Conservation (phyloP, 2,329 filamentous ascomycete species). For the Mariannaea elegans region DNA sequence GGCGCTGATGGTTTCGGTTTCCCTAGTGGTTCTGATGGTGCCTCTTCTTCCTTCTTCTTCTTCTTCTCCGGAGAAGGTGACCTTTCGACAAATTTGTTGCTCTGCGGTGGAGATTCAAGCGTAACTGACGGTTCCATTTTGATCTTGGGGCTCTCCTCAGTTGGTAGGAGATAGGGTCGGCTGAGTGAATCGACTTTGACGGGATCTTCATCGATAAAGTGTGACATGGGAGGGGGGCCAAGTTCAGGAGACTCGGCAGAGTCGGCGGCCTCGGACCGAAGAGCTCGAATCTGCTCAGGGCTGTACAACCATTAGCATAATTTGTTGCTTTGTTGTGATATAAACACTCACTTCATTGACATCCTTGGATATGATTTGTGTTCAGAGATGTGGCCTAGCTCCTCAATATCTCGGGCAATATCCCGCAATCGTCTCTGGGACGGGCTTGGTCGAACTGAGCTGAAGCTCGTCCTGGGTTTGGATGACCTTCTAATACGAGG, state of each 20-base stretch:
- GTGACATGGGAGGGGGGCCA: conserved; percentile 68
- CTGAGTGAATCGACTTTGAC: conserved; percentile 62
- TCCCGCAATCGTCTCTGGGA: conserved; percentile 66
- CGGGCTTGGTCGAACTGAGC: conserved; percentile 53
- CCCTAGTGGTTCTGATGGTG: not conserved
- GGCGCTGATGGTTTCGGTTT: conserved; percentile 1
- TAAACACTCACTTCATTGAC: conserved; percentile 69
- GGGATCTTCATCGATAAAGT: conserved; percentile 65
- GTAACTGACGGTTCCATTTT: conserved; percentile 44
- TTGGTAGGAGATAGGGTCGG: conserved; percentile 27
- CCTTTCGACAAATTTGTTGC: conserved; percentile 27
- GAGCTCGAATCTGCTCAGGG: conserved; percentile 69
- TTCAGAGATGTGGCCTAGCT: conserved; percentile 68
- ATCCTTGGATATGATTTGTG: conserved; percentile 72
- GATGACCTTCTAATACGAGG: conserved; percentile 51
- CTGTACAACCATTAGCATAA: conserved; percentile 51
- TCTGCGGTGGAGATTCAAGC: conserved; percentile 43
- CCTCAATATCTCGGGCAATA: conserved; percentile 63
- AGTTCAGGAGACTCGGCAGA: conserved; percentile 73
- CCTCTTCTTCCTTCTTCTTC: conserved; percentile 12
- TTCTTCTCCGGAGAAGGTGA: conserved; percentile 43
- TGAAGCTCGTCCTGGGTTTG: conserved; percentile 53
- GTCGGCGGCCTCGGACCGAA: conserved; percentile 57
- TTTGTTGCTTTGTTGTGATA: not conserved
- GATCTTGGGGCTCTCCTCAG: conserved; percentile 35